phyloP scores from a whole-genome alignment of 305 asterid species.

The Ilex paraguariensis region DNA sequence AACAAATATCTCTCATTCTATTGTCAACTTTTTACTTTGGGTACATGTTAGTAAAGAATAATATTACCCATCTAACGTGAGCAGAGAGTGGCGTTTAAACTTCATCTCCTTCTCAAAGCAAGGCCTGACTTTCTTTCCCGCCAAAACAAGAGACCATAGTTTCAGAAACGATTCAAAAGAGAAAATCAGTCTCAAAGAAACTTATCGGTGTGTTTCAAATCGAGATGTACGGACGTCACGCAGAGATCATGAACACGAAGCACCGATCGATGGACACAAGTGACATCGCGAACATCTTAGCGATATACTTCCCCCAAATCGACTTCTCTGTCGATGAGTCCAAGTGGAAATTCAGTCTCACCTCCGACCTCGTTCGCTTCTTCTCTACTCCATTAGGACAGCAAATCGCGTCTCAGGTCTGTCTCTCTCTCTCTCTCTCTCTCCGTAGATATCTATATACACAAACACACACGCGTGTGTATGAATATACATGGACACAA shows the following conservation, averaged over 20 bases:
- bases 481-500: too few relatives aligned
- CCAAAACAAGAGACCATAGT: slow-evolving; percentile 27
- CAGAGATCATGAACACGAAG: slow-evolving; percentile 19
- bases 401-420: slow-evolving; percentile 52
- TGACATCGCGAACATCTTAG: slow-evolving; percentile 41
- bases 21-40: too few relatives aligned
- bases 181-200: neutral
- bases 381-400: slow-evolving; percentile 57
- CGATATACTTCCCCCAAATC: slow-evolving; percentile 54
- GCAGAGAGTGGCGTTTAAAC: too few relatives aligned
- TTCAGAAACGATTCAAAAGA: neutral
- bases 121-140: slow-evolving; percentile 34
- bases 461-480: too few relatives aligned
- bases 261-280: slow-evolving; percentile 17
- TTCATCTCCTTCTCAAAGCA: too few relatives aligned
- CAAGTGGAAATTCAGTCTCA: slow-evolving; percentile 40
- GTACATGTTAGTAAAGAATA: too few relatives aligned
- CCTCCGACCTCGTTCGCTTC: slow-evolving; percentile 57
- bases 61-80: too few relatives aligned
- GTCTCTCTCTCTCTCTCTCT: slow-evolving; percentile 1
- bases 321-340: slow-evolving; percentile 41
- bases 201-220: neutral
- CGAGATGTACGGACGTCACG: slow-evolving; percentile 40
- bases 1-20: too few relatives aligned
- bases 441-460: neutral